Evolutionary conservation across 768 basidiomycete genomes (phyloP), one percentile per base, ranked within the genome.

Genomic region (Leccinum fibrillosum): DNA sequence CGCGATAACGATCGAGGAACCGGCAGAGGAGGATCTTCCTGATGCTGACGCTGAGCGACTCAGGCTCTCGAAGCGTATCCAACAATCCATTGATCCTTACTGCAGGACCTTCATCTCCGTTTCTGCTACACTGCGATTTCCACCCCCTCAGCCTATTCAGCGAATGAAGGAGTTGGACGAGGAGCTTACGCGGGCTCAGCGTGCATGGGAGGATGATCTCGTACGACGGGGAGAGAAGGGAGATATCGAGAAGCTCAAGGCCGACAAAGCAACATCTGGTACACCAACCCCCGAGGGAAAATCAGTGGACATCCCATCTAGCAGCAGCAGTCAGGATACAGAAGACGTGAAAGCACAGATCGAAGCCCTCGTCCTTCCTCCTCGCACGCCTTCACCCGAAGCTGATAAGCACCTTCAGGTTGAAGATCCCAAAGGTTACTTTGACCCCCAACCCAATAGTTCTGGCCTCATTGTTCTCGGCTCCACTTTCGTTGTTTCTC

Each of bases 101-200:
- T 77, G 80, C 63, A 85, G 78, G 60, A 94, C 91, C 2, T 93
- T 94, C 67, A 90, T 98, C 30, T 98, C 97, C 2, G 91, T 94
- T 45, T 98, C 95, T 2, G 90, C 95, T 0, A 93, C 94, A 0
- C 77, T 98, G 49, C 85, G 92, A 5, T 97, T 97, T 70, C 91
- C 88, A 13, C 94, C 96, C 23, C 97, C 97, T 4, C 88, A 92
- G 67, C 89, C 94, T 7, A 83, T 99, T 42, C 78, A 82, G 3
- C 82, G 82, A 49, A 97, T 98, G 93, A 89, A 90, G 65, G 88
- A 91, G 63, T 77, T 98, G 6, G 94, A 98, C 65, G 82, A 87
- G 23, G 80, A 86, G 55, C 80, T 96, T n/a, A 75, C 80, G 34
- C 77, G 78, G 28, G 82, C 86, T 15, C 90, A 88, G 66, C 78